Conservation (phyloP, 768 basidiomycete species). For the Flagelloscypha sp. region DNA sequence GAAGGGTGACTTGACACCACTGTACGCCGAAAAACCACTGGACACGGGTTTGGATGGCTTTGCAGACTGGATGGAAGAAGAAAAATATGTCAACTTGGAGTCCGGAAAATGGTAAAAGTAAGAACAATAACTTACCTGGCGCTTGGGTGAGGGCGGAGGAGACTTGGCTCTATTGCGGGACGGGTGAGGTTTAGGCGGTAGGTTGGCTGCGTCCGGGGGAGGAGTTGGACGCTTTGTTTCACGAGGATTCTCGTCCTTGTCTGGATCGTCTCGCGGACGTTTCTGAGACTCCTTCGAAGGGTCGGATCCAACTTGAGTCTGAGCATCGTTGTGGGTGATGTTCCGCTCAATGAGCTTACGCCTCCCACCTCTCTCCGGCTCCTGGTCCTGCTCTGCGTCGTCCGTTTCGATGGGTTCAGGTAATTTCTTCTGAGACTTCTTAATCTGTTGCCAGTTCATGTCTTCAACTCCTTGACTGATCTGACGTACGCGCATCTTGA, state of each 20-base stretch:
- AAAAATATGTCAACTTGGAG: too few relatives aligned
- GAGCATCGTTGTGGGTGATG: conserved; percentile 32
- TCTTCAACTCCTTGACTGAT: conserved; percentile 77
- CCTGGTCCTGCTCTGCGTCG: conserved; percentile 19
- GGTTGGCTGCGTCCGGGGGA: conserved; percentile 44
- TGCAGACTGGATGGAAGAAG: too few relatives aligned
- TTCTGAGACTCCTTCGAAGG: conserved; percentile 39
- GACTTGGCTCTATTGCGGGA: conserved; percentile 7
- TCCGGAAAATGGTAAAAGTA: too few relatives aligned
- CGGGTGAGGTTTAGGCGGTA: conserved; percentile 12
- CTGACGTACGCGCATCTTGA: conserved; percentile 64
- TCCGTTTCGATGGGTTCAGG: too few relatives aligned
- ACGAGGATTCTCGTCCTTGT: conserved; percentile 55
- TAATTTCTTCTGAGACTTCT: conserved; percentile 26
- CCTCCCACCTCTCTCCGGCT: conserved; percentile 56
- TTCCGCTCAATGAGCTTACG: conserved; percentile 60
- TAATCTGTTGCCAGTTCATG: conserved; percentile 60
- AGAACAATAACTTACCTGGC: too few relatives aligned
- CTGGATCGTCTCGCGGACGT: conserved; percentile 53
- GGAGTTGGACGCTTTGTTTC: conserved; percentile 56
- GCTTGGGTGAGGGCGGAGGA: conserved; percentile 3
- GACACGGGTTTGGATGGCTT: too few relatives aligned
- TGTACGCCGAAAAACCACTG: too few relatives aligned
- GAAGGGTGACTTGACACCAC: too few relatives aligned
- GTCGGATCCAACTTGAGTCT: conserved; percentile 11